phyloP scores from a whole-genome alignment of 371 early-diverging fungal genomes.

The Apophysomyces variabilis region DNA sequence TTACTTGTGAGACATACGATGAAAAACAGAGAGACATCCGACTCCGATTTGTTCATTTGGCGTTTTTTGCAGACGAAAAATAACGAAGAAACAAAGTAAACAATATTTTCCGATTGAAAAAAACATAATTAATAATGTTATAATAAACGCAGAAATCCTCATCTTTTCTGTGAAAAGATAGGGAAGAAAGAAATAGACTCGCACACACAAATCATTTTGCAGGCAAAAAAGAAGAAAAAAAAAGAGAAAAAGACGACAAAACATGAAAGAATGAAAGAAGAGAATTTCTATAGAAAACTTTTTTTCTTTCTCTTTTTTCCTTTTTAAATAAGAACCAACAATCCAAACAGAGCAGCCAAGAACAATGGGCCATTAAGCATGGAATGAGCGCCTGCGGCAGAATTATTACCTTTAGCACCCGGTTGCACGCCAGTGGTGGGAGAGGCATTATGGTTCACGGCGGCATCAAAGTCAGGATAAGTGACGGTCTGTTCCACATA shows the following conservation, averaged over 20 bases:
- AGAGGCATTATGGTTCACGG: slow-evolving; percentile 15
- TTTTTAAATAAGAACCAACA: slow-evolving; percentile 30
- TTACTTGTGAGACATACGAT: too few species aligned
- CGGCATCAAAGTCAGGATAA: slow-evolving; percentile 36
- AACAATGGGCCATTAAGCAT: slow-evolving; percentile 36
- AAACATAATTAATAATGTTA: background rate
- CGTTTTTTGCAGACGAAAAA: background rate
- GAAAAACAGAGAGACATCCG: too few species aligned
- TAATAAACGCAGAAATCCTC: background rate
- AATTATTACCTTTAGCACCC: background rate
- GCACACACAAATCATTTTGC: background rate
- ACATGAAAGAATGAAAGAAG: background rate
- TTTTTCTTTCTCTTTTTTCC: background rate
- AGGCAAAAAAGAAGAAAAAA: background rate
- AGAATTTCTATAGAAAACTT: background rate
- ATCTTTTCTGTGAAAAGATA: background rate
- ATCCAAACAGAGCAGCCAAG: slow-evolving; percentile 37
- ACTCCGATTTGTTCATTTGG: background rate
- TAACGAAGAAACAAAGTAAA: background rate
- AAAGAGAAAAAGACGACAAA: background rate
- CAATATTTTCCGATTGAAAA: background rate
- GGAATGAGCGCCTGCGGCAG: slow-evolving; percentile 12
- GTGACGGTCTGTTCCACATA: slow-evolving; percentile 39
- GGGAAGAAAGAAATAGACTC: background rate
- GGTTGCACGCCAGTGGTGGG: slow-evolving; percentile 12